Evolutionary conservation across 2,329 filamentous ascomycete species (phyloP), one percentile per base, ranked within the genome.

Genomic region (Aspergillus cejpii): DNA sequence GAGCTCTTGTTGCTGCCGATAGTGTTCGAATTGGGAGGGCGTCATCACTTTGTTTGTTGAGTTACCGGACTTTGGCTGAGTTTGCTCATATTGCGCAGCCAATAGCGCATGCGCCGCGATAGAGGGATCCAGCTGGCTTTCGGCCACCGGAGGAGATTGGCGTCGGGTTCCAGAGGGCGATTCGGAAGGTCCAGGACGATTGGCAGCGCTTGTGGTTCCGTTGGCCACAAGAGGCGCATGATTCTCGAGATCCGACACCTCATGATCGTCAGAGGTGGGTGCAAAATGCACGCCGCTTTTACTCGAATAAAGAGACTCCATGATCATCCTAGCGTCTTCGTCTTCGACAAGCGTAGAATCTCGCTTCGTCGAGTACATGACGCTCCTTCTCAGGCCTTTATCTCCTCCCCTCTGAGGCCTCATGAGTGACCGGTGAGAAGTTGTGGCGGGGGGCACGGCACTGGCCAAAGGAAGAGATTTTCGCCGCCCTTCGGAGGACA

Each of bases 1-100:
- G 58, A 87, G 83, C 60, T 92, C 84, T 48, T 75, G 71, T 46
- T 77, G 72, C 58, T 83, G 77, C 50, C 82, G 79, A 58, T 90
- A 91, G 52, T 78, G 78, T 62, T 95, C 88, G 55, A 94, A 95
- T 62, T 95, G 81, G 8, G 83, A 86, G 1, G 85, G 85, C 1
- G 89, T 95, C 87, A 95, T 94, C 50, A 92, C 84, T 65, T 92
- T 92, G 62, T 79, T 84, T 15, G 74, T 72, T 3, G 60, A 58
- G 6, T 75, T 56, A 6, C 58, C 52, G 3, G 64, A 56, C 33
- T 60, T 56, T 3, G 63, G 56, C 14, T 66, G 49, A 4, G 50
- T 62, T 24, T 70, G 61, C 44, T 74, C 69, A 45, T 70, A 73
- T 44, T 67, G 66, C 31, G 65, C 64, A n/a, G 71, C 72, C 43